Base-by-base conservation (phyloP, 306 rosid genomes). In the Carpinus viminea region DNA sequence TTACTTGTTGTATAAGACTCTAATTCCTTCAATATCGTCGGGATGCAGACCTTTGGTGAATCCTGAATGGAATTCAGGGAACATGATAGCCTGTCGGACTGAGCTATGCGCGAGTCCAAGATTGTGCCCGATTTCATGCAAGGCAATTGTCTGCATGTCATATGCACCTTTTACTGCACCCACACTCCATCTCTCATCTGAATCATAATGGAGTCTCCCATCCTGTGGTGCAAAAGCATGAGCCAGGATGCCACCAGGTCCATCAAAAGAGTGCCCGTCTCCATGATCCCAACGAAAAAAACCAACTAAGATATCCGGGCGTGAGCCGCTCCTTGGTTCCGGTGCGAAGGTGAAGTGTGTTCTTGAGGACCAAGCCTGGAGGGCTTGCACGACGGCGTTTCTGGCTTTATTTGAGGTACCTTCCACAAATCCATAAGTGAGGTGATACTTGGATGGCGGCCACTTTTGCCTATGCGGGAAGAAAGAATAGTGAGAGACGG, bases 101-200 rank as follows among this genome's bases (percentile, higher is more conserved):
- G 8, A 4, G 34, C 34, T 31, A 31, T 31, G 34, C 2, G 1
- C 34, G 3, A 31, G 34, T 31, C 34, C 34, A 31, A 31, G 34
- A 31, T 38, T 50, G 28, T 66, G 71, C 50, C 71, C 71, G 18
- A 66, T 38, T 38, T 66, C 50, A 38, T 66, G 71, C 50, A 66
- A 66, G 2, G 71, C 71, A 66, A 66, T 1, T 3, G 71, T 66
- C 71, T 66, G 48, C 50, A 36, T 38, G 71, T 66, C 50, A 9
- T 0, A 7, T 64, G 43, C 46, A 34, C 5, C 12, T 1, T 47
- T 2, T 0, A 2, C 4, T 2, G 51, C 71, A 36, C 71, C 50
- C 5, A 66, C 51, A 66, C 71, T 66, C 13, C 24, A 66, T 0
- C 0, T 10, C 16, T 66, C 71, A 38, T 38, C 71, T 17, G 51